Evolutionary conservation across 805 yeast genomes (phyloP).

Genomic region (Kockiozyma suomiensis): DNA sequence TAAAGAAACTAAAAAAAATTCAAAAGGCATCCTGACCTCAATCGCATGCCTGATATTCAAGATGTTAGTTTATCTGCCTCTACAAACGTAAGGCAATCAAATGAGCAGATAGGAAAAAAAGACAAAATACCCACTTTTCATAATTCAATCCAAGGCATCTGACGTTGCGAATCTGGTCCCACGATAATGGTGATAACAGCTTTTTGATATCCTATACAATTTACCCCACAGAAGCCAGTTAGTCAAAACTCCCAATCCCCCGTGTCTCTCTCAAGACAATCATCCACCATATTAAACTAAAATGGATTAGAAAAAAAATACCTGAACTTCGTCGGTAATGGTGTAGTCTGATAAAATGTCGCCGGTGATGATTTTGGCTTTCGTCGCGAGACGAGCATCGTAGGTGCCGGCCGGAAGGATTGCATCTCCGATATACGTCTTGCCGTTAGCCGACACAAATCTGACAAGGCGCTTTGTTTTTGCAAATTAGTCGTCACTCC

Average conservation of each 20-base stretch:
- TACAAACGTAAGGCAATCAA: too few relatives aligned
- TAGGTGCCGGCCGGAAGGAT: conserved; percentile 43
- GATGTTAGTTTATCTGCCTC: too few relatives aligned
- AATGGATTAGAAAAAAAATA: background rate
- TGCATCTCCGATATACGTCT: conserved; percentile 53
- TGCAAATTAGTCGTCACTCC: too few relatives aligned
- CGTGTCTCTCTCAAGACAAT: background rate
- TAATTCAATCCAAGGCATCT: conserved; percentile 59
- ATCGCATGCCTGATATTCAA: conserved; percentile 33
- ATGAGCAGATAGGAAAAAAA: background rate
- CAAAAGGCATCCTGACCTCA: too few relatives aligned
- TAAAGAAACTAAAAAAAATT: too few relatives aligned
- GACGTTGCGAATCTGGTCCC: conserved; percentile 46
- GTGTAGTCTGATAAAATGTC: conserved; percentile 48
- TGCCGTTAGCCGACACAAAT: conserved; percentile 51
- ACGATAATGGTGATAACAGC: conserved; percentile 49
- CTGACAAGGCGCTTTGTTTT: conserved; percentile 49
- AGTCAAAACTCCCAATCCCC: too few relatives aligned
- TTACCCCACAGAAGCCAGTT: conserved; percentile 1
- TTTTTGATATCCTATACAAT: conserved; percentile 41
- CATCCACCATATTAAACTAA: background rate
- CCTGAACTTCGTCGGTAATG: conserved; percentile 45
- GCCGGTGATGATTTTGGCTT: conserved; percentile 53
- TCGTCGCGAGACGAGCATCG: conserved; percentile 47
- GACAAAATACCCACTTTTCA: conserved; percentile 42